A percentile compares a stretch with the other conserved stretches of the same genome.
Evolutionary conservation across 2,329 filamentous ascomycete species (phyloP).

Genomic region (Pseudocercospora macadamiae): DNA sequence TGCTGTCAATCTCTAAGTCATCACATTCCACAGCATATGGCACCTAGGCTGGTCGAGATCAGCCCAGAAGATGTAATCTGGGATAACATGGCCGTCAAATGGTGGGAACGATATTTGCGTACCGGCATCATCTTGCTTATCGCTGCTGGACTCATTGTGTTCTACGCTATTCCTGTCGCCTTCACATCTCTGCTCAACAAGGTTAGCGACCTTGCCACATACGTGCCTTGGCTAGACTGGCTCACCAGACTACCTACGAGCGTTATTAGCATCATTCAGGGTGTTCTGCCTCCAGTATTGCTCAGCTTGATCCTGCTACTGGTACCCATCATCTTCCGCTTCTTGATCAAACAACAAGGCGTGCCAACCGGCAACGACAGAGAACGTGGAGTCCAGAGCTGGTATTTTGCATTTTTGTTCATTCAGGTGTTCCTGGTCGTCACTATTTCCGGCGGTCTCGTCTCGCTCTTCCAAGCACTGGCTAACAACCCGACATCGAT

Average conservation of each 20-base stretch:
- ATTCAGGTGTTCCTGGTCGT: constrained; percentile 93
- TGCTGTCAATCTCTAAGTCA: constrained; percentile 90
- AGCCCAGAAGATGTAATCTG: constrained; percentile 90
- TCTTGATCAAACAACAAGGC: constrained; percentile 74
- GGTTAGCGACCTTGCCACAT: constrained; percentile 67
- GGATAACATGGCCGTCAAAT: constrained; percentile 94
- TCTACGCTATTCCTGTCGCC: constrained; percentile 89
- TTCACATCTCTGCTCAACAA: constrained; percentile 84
- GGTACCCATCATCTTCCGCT: constrained; percentile 75
- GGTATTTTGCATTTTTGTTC: constrained; percentile 93
- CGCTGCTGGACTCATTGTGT: constrained; percentile 75
- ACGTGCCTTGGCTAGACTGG: constrained; percentile 71
- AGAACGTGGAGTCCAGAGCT: constrained; percentile 83
- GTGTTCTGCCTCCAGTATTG: constrained; percentile 80
- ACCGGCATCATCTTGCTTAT: constrained; percentile 66
- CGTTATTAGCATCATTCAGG: constrained; percentile 72
- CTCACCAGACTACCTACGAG: constrained; percentile 63
- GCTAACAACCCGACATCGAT: constrained; percentile 68
- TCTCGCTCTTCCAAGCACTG: constrained; percentile 66
- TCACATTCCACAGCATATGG: constrained; percentile 91
- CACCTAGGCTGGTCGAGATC: constrained; percentile 88
- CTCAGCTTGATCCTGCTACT: constrained; percentile 78
- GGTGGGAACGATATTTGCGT: constrained; percentile 87
- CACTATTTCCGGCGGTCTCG: constrained; percentile 77
- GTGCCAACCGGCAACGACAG: constrained; percentile 79